Evolutionary conservation across 1,284 basidiomycete species (phyloP), one percentile per base, ranked within the genome.

Genomic region (Ganoderma lucidum): DNA sequence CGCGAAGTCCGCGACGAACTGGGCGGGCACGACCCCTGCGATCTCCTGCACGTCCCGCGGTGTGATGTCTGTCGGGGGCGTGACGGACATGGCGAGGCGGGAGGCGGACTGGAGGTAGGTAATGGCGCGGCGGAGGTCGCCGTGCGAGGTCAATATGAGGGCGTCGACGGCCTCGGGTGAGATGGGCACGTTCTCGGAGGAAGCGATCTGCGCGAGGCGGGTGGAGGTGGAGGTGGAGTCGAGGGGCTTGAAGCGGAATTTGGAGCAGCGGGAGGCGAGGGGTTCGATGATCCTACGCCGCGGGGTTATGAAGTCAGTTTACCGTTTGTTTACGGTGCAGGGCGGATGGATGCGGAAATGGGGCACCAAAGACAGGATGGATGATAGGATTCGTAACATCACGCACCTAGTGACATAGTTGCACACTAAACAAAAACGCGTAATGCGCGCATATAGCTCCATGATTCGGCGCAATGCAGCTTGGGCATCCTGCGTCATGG

Each of bases 401-500:
- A 77, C 88, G 71, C 62, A 96, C 96, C 97, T 88, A 1, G 98
- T 99, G 37, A 99, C 98, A 81, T 99, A 99, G 85, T 99, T 99
- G 86, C 98, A 99, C 6, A 99, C 96, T 28, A 99, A 86, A 82
- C 98, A 99, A 83, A 99, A 99, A 5, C 98, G 88, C 44, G 98
- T 99, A 79, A 99, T 99, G 63, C 93, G 89, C 8, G 96, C 96
- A 78, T 99, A 97, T 45, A 92, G 97, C 83, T 99, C 98, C 98
- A 99, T 99, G 78, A 99, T 99, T 30, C 98, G 89, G 62, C 97
- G 88, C 56, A 99, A 84, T 0, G 97, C 97, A 61, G 93, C 96
- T 81, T 99, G 97, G 1, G 97, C 97, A 79, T 99, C 97, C 81
- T 99, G 98, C 8, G 97, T 99, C 97, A 99, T 99, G 15, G 96